phyloP scores from a whole-genome alignment of 495 filamentous ascomycete genomes.

The Pyrenula massariospora region DNA sequence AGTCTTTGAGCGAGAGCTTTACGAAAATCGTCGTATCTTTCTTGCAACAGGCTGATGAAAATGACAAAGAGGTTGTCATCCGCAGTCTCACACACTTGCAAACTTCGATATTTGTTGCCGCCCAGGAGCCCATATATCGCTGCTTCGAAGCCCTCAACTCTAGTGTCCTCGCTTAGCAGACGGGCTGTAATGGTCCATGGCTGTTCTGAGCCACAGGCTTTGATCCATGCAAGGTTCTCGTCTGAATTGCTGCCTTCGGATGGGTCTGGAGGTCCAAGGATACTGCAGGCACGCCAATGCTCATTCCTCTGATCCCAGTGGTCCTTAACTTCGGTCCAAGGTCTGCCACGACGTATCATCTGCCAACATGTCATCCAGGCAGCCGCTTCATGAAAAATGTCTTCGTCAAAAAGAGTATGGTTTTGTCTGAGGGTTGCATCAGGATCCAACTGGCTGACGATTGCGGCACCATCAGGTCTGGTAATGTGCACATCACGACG shows the following conservation, averaged over 20 bases:
- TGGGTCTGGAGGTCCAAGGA: constrained; percentile 22
- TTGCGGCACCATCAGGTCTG: constrained; percentile 43
- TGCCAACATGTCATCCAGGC: constrained; percentile 86
- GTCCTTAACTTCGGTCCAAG: constrained; percentile 58
- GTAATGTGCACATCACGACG: constrained; percentile 33
- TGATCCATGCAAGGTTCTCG: constrained; percentile 2
- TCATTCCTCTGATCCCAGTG: constrained; percentile 73
- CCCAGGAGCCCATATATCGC: constrained; percentile 84
- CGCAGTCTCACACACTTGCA: constrained; percentile 66
- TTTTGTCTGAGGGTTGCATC: constrained; percentile 75
- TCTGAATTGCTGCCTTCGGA: constrained; percentile 14
- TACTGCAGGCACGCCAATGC: constrained; percentile 64
- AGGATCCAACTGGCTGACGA: constrained; percentile 89
- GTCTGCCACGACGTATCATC: constrained; percentile 68
- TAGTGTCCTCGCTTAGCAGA: not conserved
- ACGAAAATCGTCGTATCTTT: constrained; percentile 33
- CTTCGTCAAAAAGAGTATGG: constrained; percentile 59
- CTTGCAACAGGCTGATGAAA: constrained; percentile 69
- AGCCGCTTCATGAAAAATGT: constrained; percentile 73
- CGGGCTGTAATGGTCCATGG: not conserved
- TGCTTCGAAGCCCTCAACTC: constrained; percentile 45
- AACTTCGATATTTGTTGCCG: constrained; percentile 66
- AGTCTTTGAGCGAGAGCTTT: constrained; percentile 31
- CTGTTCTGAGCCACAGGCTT: not conserved
- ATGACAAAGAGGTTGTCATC: constrained; percentile 87